phyloP scores from a whole-genome alignment of 1,284 basidiomycete genomes.

The Tilletia indica region DNA sequence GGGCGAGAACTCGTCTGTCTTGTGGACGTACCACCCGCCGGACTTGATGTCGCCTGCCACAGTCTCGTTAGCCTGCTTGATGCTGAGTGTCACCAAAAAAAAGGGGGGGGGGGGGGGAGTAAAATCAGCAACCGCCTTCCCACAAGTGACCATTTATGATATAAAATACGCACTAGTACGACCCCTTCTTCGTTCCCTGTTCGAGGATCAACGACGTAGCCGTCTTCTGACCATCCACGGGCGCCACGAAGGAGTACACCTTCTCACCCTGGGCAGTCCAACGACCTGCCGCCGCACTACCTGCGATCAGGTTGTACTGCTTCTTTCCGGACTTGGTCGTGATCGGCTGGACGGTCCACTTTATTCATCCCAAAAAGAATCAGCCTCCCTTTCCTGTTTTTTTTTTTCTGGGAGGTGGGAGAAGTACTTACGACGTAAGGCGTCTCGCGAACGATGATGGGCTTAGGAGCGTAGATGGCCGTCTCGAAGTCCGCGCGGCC shows the following conservation, averaged over 20 bases:
- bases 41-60: constrained; percentile 2
- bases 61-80: constrained; percentile 17
- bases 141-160: background rate
- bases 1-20: background rate
- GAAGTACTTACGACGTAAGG: constrained; percentile 2
- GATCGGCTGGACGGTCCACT: background rate
- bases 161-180: background rate
- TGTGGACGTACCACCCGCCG: constrained; percentile 11
- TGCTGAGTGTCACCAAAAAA: background rate
- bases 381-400: background rate
- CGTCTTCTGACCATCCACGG: background rate
- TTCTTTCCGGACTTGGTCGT: background rate
- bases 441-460: constrained; percentile 15
- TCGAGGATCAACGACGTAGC: constrained; percentile 9
- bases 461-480: constrained; percentile 5
- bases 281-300: background rate
- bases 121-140: no score
- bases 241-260: constrained; percentile 15
- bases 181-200: background rate
- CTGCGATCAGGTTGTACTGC: constrained; percentile 14
- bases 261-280: background rate
- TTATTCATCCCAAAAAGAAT: background rate
- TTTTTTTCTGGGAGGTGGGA: background rate
- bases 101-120: no score
- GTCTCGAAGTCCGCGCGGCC: constrained; percentile 18